These are phyloP conservation scores for Scheffersomyces stambukii DNA, from an alignment of 1,139 yeast genomes.

Conservation along the genomic window DNA sequence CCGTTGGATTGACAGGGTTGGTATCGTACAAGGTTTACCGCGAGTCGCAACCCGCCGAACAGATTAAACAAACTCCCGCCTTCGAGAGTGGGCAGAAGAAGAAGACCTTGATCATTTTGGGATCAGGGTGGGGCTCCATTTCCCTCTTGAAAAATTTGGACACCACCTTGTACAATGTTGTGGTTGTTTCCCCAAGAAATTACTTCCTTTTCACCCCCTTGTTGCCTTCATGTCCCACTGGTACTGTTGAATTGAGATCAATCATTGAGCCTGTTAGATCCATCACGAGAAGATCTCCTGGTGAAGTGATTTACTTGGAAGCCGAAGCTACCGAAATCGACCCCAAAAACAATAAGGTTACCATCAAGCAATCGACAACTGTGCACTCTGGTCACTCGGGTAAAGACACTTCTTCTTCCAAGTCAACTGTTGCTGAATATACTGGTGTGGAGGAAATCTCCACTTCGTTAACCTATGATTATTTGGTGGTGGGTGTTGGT, in stretches of 20 bases:
- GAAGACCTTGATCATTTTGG: slow-evolving; percentile 84
- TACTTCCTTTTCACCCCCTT: slow-evolving; percentile 92
- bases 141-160: slow-evolving; percentile 80
- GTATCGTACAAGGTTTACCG: slow-evolving; percentile 53
- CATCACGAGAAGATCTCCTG: slow-evolving; percentile 62
- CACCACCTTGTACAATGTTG: slow-evolving; percentile 81
- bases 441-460: slow-evolving; percentile 41
- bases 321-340: slow-evolving; percentile 88
- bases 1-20: slow-evolving; percentile 41
- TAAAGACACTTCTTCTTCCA: slow-evolving; percentile 49
- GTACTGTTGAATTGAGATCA: slow-evolving; percentile 86
- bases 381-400: slow-evolving; percentile 52
- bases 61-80: slow-evolving; percentile 50
- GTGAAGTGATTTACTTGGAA: slow-evolving; percentile 81
- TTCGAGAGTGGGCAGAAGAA: slow-evolving; percentile 69
- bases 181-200: slow-evolving; percentile 89
- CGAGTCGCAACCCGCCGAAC: slow-evolving; percentile 60
- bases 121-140: slow-evolving; percentile 94
- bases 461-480: slow-evolving; percentile 61
- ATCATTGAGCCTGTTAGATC: slow-evolving; percentile 83
- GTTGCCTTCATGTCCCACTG: slow-evolving; percentile 91
- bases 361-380: slow-evolving; percentile 53
- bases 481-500: slow-evolving; percentile 85
- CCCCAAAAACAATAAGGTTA: slow-evolving; percentile 44
- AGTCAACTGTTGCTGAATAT: slow-evolving; percentile 41